These are phyloP conservation scores for Perkinsus olseni DNA, from an alignment of 169 alveolate species.

Conservation along the genomic window DNA sequence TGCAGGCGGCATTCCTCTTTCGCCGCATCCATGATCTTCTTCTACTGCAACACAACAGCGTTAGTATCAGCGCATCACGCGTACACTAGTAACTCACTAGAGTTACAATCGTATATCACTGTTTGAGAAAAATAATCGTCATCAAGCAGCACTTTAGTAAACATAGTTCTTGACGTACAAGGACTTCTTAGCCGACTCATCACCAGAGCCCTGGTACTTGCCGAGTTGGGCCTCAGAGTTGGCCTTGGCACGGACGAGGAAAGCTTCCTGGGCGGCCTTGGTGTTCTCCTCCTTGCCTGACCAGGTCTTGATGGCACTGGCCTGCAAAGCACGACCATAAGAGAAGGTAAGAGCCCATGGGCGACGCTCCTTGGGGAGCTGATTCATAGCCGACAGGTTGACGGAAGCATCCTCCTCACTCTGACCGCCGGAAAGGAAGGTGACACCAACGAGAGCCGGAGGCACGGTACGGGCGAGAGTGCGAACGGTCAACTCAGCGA, in stretches of 20 bases:
- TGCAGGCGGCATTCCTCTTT: too few species aligned
- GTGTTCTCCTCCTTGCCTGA: slow-evolving; percentile 82
- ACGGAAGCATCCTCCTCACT: slow-evolving; percentile 88
- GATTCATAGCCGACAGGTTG: slow-evolving; percentile 82
- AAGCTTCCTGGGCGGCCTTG: slow-evolving; percentile 80
- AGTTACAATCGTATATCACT: background rate
- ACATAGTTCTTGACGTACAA: slow-evolving; percentile 37
- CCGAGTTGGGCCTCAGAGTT: slow-evolving; percentile 74
- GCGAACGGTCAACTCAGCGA: slow-evolving; percentile 87
- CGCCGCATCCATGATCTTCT: too few species aligned
- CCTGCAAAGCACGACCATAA: slow-evolving; percentile 91
- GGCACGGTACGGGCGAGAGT: slow-evolving; percentile 89
- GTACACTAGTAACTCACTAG: background rate
- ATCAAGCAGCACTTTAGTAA: slow-evolving; percentile 15
- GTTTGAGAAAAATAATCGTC: background rate
- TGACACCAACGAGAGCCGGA: slow-evolving; percentile 93
- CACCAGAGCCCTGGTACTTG: slow-evolving; percentile 39
- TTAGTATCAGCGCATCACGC: background rate
- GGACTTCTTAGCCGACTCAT: slow-evolving; percentile 30
- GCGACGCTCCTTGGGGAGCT: slow-evolving; percentile 53
- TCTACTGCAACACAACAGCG: too few species aligned
- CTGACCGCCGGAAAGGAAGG: slow-evolving; percentile 93
- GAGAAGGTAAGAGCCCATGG: slow-evolving; percentile 92
- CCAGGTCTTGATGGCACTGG: slow-evolving; percentile 85
- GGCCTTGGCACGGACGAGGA: slow-evolving; percentile 76